A percentile compares a stretch with the other conserved stretches of the same genome.
These are phyloP conservation scores for Myotisia sp. DNA, from an alignment of 2,329 filamentous ascomycete species.

Conservation along the genomic window DNA sequence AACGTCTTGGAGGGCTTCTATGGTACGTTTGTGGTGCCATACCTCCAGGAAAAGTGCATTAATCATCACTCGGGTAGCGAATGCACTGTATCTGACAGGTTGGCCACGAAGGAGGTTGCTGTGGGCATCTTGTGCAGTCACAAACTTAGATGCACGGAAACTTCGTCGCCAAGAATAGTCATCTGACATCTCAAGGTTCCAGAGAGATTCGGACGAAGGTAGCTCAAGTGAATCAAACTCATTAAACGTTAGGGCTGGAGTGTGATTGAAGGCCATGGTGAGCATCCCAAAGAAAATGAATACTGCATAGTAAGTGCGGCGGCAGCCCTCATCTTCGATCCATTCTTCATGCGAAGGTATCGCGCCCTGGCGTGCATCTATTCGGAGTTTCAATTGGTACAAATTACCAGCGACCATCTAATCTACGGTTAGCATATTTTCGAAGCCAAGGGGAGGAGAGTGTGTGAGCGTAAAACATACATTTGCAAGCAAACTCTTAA, in stretches of 20 bases:
- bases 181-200: conserved; percentile 71
- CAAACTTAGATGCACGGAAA: conserved; percentile 45
- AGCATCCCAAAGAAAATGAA: conserved; percentile 97
- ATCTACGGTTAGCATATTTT: too few relatives aligned
- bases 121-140: conserved; percentile 87
- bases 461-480: too few relatives aligned
- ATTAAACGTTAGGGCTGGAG: conserved; percentile 93
- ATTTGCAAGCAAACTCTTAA: conserved; percentile 93
- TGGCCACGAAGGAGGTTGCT: conserved; percentile 93
- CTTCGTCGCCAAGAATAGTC: conserved; percentile 68
- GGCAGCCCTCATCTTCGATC: conserved; percentile 93
- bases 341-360: conserved; percentile 73
- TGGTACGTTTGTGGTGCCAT: conserved; percentile 97
- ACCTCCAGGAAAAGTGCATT: conserved; percentile 96
- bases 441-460: too few relatives aligned
- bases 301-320: conserved; percentile 92
- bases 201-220: conserved; percentile 83
- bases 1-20: conserved; percentile 92
- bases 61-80: conserved; percentile 95
- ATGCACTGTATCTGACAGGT: conserved; percentile 80
- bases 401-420: conserved; percentile 98
- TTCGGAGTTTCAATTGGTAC: conserved; percentile 87
- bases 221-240: conserved; percentile 89
- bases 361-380: conserved; percentile 66
- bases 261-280: conserved; percentile 94